Evolutionary conservation across 352 stramenopile genomes (phyloP), one percentile per base, ranked within the genome.

Genomic region (Plasmopara muralis): DNA sequence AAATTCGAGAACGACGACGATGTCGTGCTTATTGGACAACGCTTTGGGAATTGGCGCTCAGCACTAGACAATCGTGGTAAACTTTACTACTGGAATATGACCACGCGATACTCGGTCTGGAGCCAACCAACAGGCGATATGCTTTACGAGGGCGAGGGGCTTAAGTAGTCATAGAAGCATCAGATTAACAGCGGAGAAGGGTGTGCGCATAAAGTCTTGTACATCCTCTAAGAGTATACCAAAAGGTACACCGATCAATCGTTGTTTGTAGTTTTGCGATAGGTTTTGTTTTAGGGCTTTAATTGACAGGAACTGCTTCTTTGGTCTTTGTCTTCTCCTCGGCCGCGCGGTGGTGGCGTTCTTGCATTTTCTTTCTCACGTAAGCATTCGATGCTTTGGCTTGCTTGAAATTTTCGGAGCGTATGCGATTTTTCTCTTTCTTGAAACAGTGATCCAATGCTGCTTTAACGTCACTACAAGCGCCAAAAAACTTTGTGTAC

Each of bases 81-180:
- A 62, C 70, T 88, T 29, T 95, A 93, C 55, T 95, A 89, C 55
- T 95, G 85, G 85, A 93, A 95, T 68, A 45, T 87, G 41, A 83
- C 76, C 16, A 92, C 83, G 52, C 74, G 85, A 43, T 86, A 78
- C 57, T 92, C 82, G 0, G 73, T 88, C 2, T 94, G 83, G 83
- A 73, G 89, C 47, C 76, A 70, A 44, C 74, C 80, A 10, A 80
- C 70, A 0, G 76, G 65, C 18, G 68, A 86, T 43, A 64, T 82
- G 53, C 67, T 89, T 10, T 37, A 73, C 62, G 68, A 85, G 8
- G 74, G 79, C 6, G 47, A 85, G 33, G 47, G 72, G 45, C 60
- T 72, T n/a, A 56, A 72, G 59, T 56, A 62, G 55, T 43, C 28
- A 14, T 15, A 14, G 12, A 12, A 12, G 31, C 31, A 35, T 5